phyloP scores from a whole-genome alignment of 257 asterid species.

The Solanum piurae region DNA sequence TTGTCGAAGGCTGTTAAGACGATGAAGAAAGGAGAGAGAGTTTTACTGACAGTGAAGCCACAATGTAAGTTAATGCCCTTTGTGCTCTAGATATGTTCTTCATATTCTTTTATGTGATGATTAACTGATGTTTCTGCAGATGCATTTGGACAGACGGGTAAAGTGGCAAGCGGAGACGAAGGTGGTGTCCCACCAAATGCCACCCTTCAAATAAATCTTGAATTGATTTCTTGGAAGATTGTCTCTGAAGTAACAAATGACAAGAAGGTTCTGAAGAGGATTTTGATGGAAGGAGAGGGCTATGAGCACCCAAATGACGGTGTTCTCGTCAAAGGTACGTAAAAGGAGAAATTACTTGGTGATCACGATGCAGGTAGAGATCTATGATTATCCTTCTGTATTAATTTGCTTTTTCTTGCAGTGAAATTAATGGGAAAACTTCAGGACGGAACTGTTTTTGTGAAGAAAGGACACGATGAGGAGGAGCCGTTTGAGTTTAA shows the following conservation, averaged over 20 bases:
- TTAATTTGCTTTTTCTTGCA: conserved; percentile 5
- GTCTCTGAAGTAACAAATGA: conserved; percentile 35
- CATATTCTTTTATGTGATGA: neutral
- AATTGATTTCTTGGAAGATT: conserved; percentile 40
- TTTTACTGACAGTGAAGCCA: conserved; percentile 24
- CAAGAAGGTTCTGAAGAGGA: conserved; percentile 36
- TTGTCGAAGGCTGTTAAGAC: conserved; percentile 37
- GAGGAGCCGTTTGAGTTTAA: conserved; percentile 34
- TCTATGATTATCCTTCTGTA: neutral
- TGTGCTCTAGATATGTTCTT: neutral
- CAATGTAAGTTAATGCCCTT: conserved; percentile 15
- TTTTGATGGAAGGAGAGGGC: conserved; percentile 50
- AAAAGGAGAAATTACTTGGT: neutral
- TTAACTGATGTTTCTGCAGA: conserved; percentile 18
- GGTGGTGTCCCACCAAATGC: conserved; percentile 34
- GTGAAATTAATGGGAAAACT: conserved; percentile 42
- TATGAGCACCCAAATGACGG: conserved; percentile 38
- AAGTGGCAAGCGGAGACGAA: conserved; percentile 7
- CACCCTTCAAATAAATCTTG: conserved; percentile 26
- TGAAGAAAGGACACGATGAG: conserved; percentile 22
- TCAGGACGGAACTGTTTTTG: conserved; percentile 37
- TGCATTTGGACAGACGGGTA: conserved; percentile 49
- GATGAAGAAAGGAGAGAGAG: conserved; percentile 53
- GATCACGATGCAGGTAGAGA: neutral
- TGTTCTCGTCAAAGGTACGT: conserved; percentile 28